Base-by-base conservation (phyloP, 306 rosid genomes). In the Morella rubra region DNA sequence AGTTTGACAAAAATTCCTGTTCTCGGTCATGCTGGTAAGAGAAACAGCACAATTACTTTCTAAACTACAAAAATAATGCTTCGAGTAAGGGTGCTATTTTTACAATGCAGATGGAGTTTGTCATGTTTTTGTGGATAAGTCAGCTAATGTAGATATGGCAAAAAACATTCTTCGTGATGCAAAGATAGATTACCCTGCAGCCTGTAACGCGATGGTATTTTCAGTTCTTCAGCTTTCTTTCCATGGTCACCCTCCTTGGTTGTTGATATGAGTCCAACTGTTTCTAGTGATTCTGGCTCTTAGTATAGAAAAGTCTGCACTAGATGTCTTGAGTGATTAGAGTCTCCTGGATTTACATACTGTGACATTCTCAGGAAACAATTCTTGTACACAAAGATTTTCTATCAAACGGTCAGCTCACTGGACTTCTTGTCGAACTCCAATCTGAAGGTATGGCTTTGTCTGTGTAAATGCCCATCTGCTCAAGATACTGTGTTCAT, bases 1-100 rank as follows among this genome's bases (percentile, higher is more conserved):
- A 94, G 89, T 41, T 89, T 89, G 8, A 95, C 98, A 65, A 95
- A 87, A 79, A 95, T 95, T 81, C 96, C 97, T 44, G 97, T 95
- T 83, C 98, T 95, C 82, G 98, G 97, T 73, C 97, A 90, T 74
- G 81, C 96, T 41, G 97, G 98, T 95, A 77, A 81, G 84, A 82
- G 40, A 60, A 73, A 18, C 69, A 61, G 55, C 56, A 64, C 71
- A 20, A 53, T 64, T 56, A 47, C 49, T 32, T 12, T 78, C 44
- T 40, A 47, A 14, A 65, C 41, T 53, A 66, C 71, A 68, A 55
- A 3, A 51, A 73, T 65, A 53, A 72, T 73, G 74, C 64, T 81
- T 73, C 24, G 22, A 60, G 50, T 80, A 58, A 80, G 64, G 20
- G 51, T 80, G 19, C 42, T 78, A 46, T 7, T 81, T 84, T 73